Conservation (phyloP, 495 filamentous ascomycete species). For the Neurospora tetrasperma region DNA sequence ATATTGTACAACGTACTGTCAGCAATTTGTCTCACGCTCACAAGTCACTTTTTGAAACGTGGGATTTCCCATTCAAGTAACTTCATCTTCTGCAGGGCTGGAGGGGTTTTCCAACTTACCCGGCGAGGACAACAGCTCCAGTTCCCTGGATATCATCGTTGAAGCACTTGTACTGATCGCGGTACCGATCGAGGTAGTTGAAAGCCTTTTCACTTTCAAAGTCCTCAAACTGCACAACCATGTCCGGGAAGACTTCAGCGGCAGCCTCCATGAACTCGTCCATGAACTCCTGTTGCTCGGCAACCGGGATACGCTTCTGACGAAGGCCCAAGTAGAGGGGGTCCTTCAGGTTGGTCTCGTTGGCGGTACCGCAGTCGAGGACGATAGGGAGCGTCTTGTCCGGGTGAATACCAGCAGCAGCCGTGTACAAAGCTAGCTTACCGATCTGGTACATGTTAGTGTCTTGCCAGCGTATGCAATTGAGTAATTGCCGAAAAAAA, state of each 20-base stretch:
- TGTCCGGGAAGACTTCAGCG: conserved; percentile 77
- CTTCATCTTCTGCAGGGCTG: neutral
- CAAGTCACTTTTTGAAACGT: neutral
- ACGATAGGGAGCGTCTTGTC: conserved; percentile 85
- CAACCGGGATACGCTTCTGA: conserved; percentile 63
- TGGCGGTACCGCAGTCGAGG: conserved; percentile 84
- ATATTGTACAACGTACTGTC: conserved; percentile 2
- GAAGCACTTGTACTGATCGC: conserved; percentile 83
- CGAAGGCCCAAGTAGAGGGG: conserved; percentile 90
- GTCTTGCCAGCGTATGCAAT: neutral
- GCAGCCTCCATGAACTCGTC: conserved; percentile 95
- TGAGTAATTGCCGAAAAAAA: neutral
- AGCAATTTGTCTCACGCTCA: neutral
- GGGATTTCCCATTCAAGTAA: neutral
- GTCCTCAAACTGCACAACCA: conserved; percentile 97
- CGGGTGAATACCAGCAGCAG: conserved; percentile 93
- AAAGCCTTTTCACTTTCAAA: conserved; percentile 93
- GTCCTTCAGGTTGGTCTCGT: conserved; percentile 78
- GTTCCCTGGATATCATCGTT: conserved; percentile 99
- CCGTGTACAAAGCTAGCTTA: conserved; percentile 87
- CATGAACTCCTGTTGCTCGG: conserved; percentile 86
- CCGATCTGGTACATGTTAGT: conserved; percentile 44
- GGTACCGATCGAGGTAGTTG: conserved; percentile 83
- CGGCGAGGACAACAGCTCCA: conserved; percentile 86
- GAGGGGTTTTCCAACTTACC: conserved; percentile 34